Base-by-base conservation (phyloP, 192 early-diverging fungal genomes). In the Globomyces pollinis-pini region DNA sequence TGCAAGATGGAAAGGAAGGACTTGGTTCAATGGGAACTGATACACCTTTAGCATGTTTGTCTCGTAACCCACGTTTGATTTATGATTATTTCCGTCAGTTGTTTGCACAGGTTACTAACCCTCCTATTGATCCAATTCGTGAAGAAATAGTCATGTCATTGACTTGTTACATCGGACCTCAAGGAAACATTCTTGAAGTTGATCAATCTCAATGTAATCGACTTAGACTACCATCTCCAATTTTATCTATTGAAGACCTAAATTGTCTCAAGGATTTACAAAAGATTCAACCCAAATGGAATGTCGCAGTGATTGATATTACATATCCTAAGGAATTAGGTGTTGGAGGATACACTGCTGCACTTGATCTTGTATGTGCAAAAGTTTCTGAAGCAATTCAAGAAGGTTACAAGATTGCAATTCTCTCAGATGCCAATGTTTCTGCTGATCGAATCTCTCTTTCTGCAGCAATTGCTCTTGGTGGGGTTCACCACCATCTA, bases 1-100 rank as follows among this genome's bases (percentile, higher is more conserved):
- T 72, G 13, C 70, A 53, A 8, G 78, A 88, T 42, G 94, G 91
- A 44, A 96, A 98, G 74, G 96, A 98, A 74, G 88, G 94, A 13
- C 83, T 98, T 28, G 96, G 96, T 9, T 96, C 93, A 29, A 98
- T 96, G 96, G 96, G 96, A 66, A 94, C 91, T 73, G 96, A 98
- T 72, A 85, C 86, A 7, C 87, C 93, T 32, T 81, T 98, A 29
- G 94, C 96, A 7, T 98, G 96, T 77, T 69, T 98, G 57, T 83
- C 92, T 11, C 73, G 73, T 24, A 75, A 89, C 57, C 93, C 94
- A 20, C 88, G 91, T 32, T 80, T 95, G 49, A 76, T 90, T 42
- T 98, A 91, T 75, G 93, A 98, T 60, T 98, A 98, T 76, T 96
- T 98, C 73, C 86, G 91, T 38, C 87, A 98, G 75, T 78, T 96